Conservation (phyloP, 352 stramenopile species). For the Phytophthora lateralis region DNA sequence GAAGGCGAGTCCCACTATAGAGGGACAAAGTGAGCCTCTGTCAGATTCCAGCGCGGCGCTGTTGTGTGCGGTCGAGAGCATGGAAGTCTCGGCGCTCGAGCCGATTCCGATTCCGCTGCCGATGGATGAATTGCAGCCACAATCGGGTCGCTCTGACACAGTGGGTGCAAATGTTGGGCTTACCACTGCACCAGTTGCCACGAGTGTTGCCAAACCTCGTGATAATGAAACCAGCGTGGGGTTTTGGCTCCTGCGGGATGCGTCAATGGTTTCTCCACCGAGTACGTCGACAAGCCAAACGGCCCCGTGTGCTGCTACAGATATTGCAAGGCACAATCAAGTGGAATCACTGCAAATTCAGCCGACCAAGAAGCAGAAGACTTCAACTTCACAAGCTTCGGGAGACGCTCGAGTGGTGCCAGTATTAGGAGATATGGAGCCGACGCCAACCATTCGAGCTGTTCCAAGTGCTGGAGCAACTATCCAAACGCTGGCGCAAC, state of each 20-base stretch:
- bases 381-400: slow-evolving; percentile 2
- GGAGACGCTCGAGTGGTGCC: not conserved
- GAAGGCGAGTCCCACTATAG: not conserved
- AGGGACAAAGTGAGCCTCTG: not conserved
- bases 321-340: not conserved
- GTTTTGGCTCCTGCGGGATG: slow-evolving; percentile 18
- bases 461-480: not conserved
- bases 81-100: slow-evolving; percentile 34
- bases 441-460: not conserved
- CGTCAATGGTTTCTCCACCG: not conserved
- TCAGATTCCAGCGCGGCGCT: slow-evolving; percentile 19
- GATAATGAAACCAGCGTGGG: slow-evolving; percentile 3
- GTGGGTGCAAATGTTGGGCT: slow-evolving; percentile 20
- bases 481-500: not conserved
- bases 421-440: not conserved
- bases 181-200: not conserved
- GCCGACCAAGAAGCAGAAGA: slow-evolving; percentile 17
- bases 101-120: slow-evolving; percentile 17
- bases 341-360: slow-evolving; percentile 1
- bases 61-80: slow-evolving; percentile 31
- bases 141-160: too few relatives aligned
- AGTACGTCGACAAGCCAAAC: not conserved
- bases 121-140: slow-evolving; percentile 1
- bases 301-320: not conserved
- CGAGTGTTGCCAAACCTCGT: slow-evolving; percentile 4